Conservation (phyloP, 2,329 filamentous ascomycete species). For the Celoporthe dispersa region DNA sequence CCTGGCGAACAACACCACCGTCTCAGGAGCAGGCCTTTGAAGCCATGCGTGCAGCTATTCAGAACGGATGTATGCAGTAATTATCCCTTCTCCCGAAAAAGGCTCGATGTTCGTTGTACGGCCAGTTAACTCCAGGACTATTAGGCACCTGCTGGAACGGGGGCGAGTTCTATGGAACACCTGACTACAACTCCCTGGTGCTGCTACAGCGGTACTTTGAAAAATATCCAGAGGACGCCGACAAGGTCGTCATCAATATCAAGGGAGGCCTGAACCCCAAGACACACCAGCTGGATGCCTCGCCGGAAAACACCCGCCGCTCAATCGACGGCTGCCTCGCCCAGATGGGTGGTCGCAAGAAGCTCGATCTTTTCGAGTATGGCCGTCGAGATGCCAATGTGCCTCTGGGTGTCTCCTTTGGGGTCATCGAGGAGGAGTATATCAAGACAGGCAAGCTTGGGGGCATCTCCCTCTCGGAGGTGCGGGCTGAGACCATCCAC, state of each 20-base stretch:
- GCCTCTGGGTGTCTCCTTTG: conserved; percentile 49
- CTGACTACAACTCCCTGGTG: conserved; percentile 58
- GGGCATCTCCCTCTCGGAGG: conserved; percentile 54
- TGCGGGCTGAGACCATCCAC: conserved; percentile 51
- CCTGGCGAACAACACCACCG: conserved; percentile 44
- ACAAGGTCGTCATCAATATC: conserved; percentile 62
- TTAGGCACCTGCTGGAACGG: conserved; percentile 45
- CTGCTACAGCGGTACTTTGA: conserved; percentile 65
- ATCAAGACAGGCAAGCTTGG: conserved; percentile 56
- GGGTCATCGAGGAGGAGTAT: conserved; percentile 50
- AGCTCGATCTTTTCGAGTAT: conserved; percentile 63
- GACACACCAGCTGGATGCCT: conserved; percentile 50
- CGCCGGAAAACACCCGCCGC: conserved; percentile 55
- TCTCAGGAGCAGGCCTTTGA: conserved; percentile 55
- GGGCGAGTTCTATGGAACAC: conserved; percentile 67
- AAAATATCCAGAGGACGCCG: conserved; percentile 64
- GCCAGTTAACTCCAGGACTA: not conserved
- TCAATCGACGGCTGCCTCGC: conserved; percentile 61
- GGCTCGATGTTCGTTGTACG: not conserved
- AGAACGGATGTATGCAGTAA: conserved; percentile 37
- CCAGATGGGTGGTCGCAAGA: conserved; percentile 55
- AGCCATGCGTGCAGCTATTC: conserved; percentile 58
- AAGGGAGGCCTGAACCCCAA: conserved; percentile 47
- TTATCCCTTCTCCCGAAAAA: not conserved
- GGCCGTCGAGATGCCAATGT: conserved; percentile 58